Evolutionary conservation across 345 rosid genomes (phyloP), one percentile per base, ranked within the genome.

Genomic region (Euclidium syriacum): DNA sequence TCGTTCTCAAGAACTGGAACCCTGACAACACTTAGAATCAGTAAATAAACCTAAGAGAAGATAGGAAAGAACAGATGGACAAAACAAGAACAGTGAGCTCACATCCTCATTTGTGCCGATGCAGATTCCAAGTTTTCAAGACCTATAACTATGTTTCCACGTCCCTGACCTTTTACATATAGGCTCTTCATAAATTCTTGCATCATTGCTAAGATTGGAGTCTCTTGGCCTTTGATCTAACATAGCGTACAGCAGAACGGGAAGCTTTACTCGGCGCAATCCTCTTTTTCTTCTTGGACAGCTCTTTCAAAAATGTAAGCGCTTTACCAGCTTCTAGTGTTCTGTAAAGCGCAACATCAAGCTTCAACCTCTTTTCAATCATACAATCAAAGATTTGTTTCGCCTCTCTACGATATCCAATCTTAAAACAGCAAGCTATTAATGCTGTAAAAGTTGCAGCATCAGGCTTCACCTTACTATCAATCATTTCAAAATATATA

Each of bases 381-480:
- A 63, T 51, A 19, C 0, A 10, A 51, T 27, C 59, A 27, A 19
- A 51, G 0, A 63, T 27, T 40, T 7, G 18, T 40, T 51, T 41
- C 16, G 58, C 59, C 32, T 51, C 68, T 27, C 69, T 63, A 7
- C 73, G 11, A 50, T 71, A 64, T 67, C 86, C 84, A 46, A 24
- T 44, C 34, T 62, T 69, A 25, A 60, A 72, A 58, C 57, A 75
- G 27, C 83, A 74, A 50, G 71, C 71, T 47, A 91, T 65, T 50
- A 88, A 85, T 64, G 83, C 74, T 3, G 80, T 78, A 67, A 79
- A 91, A 16, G 81, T 70, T 6, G 70, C 80, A 35, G 16, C 58
- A 81, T 91, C 90, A 34, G 85, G 91, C 61, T 74, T 62, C 51
- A 85, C 46, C 32, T 89, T 95, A 68, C 44, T 72, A 34, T 75